Percentiles rank a stretch among this genome's conserved stretches.
phyloP scores from a whole-genome alignment of 345 rosid genomes.

The Linum usitatissimum region DNA sequence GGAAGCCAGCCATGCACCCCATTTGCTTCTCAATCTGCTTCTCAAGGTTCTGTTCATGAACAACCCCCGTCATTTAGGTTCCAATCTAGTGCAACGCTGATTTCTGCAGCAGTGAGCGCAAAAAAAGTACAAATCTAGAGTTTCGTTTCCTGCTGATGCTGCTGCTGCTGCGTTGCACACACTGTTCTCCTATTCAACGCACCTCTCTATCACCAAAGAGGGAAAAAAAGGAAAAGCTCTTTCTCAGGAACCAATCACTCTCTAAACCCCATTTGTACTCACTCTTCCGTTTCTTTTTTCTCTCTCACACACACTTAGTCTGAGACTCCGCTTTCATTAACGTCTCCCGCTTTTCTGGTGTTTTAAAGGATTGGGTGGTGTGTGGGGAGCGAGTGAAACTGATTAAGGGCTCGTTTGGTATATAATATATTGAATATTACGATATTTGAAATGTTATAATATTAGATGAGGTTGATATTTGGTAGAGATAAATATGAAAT shows the following conservation, averaged over 20 bases:
- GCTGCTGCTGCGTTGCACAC: too few species aligned
- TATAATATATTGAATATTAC: too few species aligned
- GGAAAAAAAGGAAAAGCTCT: not conserved
- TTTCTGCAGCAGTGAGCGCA: not conserved
- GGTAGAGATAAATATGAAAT: too few species aligned
- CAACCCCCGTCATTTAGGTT: slow-evolving; percentile 32
- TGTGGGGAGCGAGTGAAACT: slow-evolving; percentile 5
- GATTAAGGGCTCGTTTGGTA: too few species aligned
- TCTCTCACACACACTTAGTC: slow-evolving; percentile 1
- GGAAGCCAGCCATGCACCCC: slow-evolving; percentile 97
- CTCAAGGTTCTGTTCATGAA: slow-evolving; percentile 45
- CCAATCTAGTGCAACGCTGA: not conserved
- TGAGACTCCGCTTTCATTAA: slow-evolving; percentile 17
- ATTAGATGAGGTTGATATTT: too few species aligned
- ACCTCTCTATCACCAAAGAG: not conserved
- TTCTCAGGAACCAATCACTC: slow-evolving; percentile 4
- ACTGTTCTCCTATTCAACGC: not conserved
- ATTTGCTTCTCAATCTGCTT: slow-evolving; percentile 60
- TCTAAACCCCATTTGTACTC: slow-evolving; percentile 19
- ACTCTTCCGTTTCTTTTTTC: not conserved
- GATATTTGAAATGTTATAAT: too few species aligned
- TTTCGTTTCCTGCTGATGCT: not conserved
- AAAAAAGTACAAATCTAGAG: not conserved
- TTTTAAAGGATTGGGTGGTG: slow-evolving; percentile 36
- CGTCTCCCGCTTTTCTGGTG: slow-evolving; percentile 76